Base-by-base conservation (phyloP, 169 alveolate genomes). In the Miamiensis avidus region DNA sequence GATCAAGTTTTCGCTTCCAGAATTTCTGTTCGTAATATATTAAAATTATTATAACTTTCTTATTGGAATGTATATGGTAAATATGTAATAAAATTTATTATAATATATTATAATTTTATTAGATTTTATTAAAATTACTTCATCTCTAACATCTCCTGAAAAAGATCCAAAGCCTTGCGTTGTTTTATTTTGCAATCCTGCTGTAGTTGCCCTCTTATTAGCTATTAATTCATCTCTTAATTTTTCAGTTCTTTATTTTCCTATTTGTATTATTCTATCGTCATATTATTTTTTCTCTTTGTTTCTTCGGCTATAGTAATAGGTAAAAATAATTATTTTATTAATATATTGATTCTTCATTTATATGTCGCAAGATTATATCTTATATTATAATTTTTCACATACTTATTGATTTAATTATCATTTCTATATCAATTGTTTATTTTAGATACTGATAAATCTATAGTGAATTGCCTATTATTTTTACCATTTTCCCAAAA, bases 281-380 rank as follows among this genome's bases (percentile, higher is more conserved):
- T 91, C 83, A 95, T 96, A 91, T 92, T 92, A 86, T 97, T 97
- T 76, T 94, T 94, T 78, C 89, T 82, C 84, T 90, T 93, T n/a
- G 96, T 95, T 73, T 91, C 88, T 88, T 92, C 92, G 6, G 97
- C 93, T 49, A 49, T 11, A 11, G 20, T 11, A 49, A 49, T 11
- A 49, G 20, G 20, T 49, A n/a, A n/a, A n/a, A n/a, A n/a, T n/a
- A n/a, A n/a, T n/a, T n/a, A n/a, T n/a, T n/a, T n/a, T n/a, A n/a
- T n/a, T n/a, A n/a, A n/a, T n/a, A n/a, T n/a, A n/a, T n/a, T n/a
- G n/a, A n/a, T n/a, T n/a, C n/a, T n/a, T n/a, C n/a, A n/a, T n/a
- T n/a, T n/a, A n/a, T n/a, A n/a, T n/a, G n/a, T n/a, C n/a, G n/a
- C n/a, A n/a, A n/a, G n/a, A n/a, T n/a, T n/a, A n/a, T n/a, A n/a